phyloP scores from a whole-genome alignment of 495 filamentous ascomycete genomes.

The Penicillium alfredii region DNA sequence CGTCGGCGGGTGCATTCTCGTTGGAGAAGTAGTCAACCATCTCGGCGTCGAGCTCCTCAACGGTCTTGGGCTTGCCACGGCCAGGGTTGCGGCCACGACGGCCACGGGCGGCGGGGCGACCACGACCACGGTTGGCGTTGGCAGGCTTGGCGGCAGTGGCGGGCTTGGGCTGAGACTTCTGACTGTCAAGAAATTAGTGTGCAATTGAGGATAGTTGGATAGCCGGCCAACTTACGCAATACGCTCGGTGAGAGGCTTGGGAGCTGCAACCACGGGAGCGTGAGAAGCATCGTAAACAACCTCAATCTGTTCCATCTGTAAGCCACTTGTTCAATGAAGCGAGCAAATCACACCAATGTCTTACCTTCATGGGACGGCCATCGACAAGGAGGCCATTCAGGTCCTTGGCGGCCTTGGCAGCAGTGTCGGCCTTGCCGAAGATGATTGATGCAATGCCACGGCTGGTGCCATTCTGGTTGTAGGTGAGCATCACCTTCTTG shows the following conservation, averaged over 20 bases:
- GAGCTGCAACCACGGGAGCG: conserved; percentile 55
- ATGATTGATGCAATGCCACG: conserved; percentile 79
- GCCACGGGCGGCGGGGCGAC: conserved; percentile 29
- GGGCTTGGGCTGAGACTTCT: conserved; percentile 78
- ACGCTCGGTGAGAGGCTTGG: conserved; percentile 80
- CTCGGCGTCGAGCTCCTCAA: conserved; percentile 87
- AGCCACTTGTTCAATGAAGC: not conserved
- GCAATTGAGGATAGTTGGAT: not conserved
- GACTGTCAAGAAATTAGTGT: conserved; percentile 30
- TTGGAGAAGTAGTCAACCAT: conserved; percentile 82
- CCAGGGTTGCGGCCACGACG: conserved; percentile 47
- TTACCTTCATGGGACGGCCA: conserved; percentile 82
- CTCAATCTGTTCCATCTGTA: conserved; percentile 61
- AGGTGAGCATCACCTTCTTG: conserved; percentile 81
- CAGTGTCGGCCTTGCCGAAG: conserved; percentile 71
- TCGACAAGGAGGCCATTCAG: conserved; percentile 87
- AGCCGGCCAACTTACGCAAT: conserved; percentile 54
- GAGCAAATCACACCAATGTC: conserved; percentile 7
- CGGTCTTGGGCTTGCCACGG: conserved; percentile 71
- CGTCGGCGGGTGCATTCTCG: conserved; percentile 34
- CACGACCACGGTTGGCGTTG: conserved; percentile 9
- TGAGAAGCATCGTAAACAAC: conserved; percentile 74
- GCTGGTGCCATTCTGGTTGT: conserved; percentile 86
- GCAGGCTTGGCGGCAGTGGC: conserved; percentile 63
- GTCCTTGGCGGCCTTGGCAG: conserved; percentile 71